A percentile compares a stretch with the other conserved stretches of the same genome.
Evolutionary conservation across 2,329 filamentous ascomycete genomes (phyloP).

Genomic region (Penicillium fuscoglaucum): DNA sequence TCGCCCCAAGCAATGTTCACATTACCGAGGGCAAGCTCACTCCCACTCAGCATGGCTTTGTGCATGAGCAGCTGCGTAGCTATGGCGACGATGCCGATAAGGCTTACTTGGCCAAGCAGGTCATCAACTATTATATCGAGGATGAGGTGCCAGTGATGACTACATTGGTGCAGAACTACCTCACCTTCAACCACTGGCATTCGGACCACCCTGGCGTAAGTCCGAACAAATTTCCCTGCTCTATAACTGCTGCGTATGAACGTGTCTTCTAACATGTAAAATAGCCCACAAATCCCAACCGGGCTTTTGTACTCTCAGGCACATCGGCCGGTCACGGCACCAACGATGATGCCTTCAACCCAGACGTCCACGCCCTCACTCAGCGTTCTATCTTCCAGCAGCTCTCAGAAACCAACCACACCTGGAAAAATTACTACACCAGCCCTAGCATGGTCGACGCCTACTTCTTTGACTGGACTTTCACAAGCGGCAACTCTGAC

Average conservation of each 20-base stretch:
- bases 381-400: conserved; percentile 45
- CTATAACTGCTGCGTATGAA: background rate
- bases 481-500: conserved; percentile 27
- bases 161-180: conserved; percentile 43
- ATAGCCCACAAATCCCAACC: conserved; percentile 49
- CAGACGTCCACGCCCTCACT: conserved; percentile 26
- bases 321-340: conserved; percentile 36
- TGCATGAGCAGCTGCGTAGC: conserved; percentile 43
- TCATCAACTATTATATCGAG: conserved; percentile 50
- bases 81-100: conserved; percentile 35
- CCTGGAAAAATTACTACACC: conserved; percentile 40
- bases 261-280: conserved; percentile 4
- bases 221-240: conserved; percentile 8
- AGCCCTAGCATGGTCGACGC: conserved; percentile 31
- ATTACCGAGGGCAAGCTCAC: conserved; percentile 36
- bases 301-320: conserved; percentile 33
- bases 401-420: conserved; percentile 33
- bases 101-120: conserved; percentile 40
- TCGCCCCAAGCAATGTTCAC: conserved; percentile 39
- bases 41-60: conserved; percentile 41
- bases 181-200: conserved; percentile 50
- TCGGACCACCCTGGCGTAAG: conserved; percentile 46
- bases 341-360: conserved; percentile 33
- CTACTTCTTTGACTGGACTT: conserved; percentile 39
- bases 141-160: conserved; percentile 46